phyloP scores from a whole-genome alignment of 1,284 basidiomycete species.

The Fomitopsis palustris region DNA sequence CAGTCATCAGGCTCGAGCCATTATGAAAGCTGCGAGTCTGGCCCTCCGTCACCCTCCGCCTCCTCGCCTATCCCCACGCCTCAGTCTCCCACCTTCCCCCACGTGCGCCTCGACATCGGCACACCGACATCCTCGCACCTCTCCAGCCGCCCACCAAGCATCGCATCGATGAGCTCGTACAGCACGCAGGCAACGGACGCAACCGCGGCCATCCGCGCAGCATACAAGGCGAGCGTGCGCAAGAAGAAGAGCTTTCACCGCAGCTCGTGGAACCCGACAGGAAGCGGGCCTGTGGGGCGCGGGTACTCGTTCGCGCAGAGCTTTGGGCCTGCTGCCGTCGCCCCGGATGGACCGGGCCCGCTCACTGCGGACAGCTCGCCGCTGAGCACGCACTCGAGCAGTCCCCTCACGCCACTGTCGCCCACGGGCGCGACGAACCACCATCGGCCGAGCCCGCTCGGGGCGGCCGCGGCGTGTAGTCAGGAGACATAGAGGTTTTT shows the following conservation, averaged over 20 bases:
- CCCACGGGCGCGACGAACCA: neutral
- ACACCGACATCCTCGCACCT: constrained; percentile 8
- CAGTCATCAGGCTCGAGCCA: constrained; percentile 20
- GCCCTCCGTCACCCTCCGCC: constrained; percentile 23
- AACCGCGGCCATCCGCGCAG: constrained; percentile 50
- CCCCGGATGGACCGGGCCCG: constrained; percentile 10
- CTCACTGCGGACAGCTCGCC: constrained; percentile 15
- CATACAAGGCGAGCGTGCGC: constrained; percentile 50
- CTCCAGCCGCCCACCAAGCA: constrained; percentile 21
- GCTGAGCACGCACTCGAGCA: constrained; percentile 15
- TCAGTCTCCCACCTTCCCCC: constrained; percentile 9
- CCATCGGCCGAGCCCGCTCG: neutral
- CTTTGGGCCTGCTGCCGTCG: constrained; percentile 4
- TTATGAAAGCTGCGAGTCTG: constrained; percentile 28
- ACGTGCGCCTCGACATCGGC: constrained; percentile 20
- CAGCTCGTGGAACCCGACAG: constrained; percentile 46
- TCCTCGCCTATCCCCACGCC: constrained; percentile 8
- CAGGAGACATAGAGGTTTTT: neutral
- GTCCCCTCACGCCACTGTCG: constrained; percentile 17
- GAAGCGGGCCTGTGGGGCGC: neutral
- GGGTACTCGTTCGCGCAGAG: neutral
- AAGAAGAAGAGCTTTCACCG: constrained; percentile 55
- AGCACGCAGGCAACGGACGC: constrained; percentile 28
- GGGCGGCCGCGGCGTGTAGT: neutral
- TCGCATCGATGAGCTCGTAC: constrained; percentile 25